Evolutionary conservation across 805 yeast species (phyloP), one percentile per base, ranked within the genome.

Genomic region (Kodamaea sagamina): DNA sequence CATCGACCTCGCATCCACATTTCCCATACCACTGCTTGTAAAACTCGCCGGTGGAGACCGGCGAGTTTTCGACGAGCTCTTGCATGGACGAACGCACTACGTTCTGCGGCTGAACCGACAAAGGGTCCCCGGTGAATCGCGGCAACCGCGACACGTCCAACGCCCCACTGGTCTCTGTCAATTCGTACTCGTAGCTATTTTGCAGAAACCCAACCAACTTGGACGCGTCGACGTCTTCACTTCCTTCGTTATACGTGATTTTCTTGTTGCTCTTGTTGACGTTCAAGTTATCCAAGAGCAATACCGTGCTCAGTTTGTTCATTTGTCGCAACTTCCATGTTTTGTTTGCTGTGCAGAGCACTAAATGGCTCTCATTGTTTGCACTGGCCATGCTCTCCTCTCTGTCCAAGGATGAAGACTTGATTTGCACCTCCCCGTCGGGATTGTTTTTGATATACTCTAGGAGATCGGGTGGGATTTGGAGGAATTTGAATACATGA

Each of bases 291-390:
- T 50, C 50, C 58, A 79, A 57, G 16, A 89, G 47, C 51, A 89
- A 59, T n/a, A 86, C 82, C 4, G 92, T 77, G 60, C 92, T 89
- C 6, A 97, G 86, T 61, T 92, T 97, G 57, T 88, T 87, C 68
- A 86, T 83, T 54, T 85, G 90, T 41, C 88, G 72, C 12, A 89
- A 53, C 35, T 71, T 68, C 77, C 79, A 89, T 0, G 95, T 85
- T 39, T 70, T 61, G 21, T 63, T 50, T 3, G 63, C 51, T 1
- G 92, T 77, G 46, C 90, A 84, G 11, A 89, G 59, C 22, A 79
- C 88, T 6, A 86, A 77, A 34, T 72, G 75, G 36, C 32, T 39
- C 22, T 49, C 49, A 7, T 42, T 43, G 16, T 47, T 44, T 1
- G 41, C 47, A 17, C 39, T 32, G 8, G 38, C 22, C 4, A 27